Evolutionary conservation across 2,329 filamentous ascomycete genomes (phyloP).

Genomic region (Colletotrichum godetiae): DNA sequence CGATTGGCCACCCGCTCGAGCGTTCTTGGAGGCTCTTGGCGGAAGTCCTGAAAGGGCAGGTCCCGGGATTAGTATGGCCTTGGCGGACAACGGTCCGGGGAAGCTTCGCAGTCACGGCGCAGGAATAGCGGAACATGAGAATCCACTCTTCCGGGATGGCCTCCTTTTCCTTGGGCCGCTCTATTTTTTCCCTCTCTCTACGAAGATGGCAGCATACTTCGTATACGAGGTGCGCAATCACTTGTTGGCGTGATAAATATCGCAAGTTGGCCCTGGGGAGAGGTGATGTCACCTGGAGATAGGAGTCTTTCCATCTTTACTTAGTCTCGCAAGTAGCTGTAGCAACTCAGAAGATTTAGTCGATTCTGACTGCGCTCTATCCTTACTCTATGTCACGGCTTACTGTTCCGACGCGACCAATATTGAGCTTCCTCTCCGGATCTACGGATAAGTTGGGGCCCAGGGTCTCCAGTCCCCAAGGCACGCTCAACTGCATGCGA

Average conservation of each 20-base stretch:
- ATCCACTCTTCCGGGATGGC: neutral
- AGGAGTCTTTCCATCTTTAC: neutral
- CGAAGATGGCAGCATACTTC: neutral
- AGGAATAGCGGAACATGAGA: neutral
- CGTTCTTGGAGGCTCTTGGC: constrained; percentile 32
- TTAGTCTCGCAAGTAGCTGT: neutral
- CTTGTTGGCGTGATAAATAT: neutral
- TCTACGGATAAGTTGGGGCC: neutral
- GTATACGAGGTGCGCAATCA: neutral
- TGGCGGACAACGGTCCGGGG: constrained; percentile 35
- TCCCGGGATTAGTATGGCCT: constrained; percentile 23
- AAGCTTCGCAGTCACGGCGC: constrained; percentile 23
- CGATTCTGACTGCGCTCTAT: no score
- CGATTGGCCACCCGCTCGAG: neutral
- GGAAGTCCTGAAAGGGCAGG: constrained; percentile 28
- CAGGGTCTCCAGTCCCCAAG: neutral
- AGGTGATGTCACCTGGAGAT: neutral
- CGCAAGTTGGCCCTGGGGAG: neutral
- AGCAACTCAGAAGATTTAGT: neutral
- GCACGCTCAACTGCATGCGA: neutral
- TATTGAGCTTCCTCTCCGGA: constrained; percentile 2
- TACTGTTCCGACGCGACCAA: neutral
- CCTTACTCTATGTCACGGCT: no score
- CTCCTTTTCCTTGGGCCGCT: neutral
- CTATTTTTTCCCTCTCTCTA: neutral